Base-by-base conservation (phyloP, 768 basidiomycete species). In the Piloderma croceum region DNA sequence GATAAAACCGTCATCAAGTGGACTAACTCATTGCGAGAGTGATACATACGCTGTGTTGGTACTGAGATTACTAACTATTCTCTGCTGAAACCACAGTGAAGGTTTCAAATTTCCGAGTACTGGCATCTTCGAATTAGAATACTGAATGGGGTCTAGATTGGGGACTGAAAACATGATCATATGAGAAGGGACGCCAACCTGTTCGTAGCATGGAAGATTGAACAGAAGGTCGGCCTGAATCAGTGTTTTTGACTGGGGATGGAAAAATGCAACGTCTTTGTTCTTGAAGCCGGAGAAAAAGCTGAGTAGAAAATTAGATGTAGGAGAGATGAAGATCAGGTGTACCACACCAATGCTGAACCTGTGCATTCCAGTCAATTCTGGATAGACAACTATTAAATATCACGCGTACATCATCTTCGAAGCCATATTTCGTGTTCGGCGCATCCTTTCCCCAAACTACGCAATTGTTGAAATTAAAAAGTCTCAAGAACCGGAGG, bases 181-280 rank as follows among this genome's bases (percentile, higher is more conserved):
- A 5, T 21, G 20, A 29, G 27, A 15, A 15, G 9, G 15, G 27
- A 15, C 15, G 27, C 27, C 15, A 7, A 78, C 79, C 63, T 91
- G 89, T 60, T 93, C 90, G 2, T 58, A 79, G 4, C 76, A 66
- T 1, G 90, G 88, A 10, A 93, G 65, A 63, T 92, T 92, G 66
- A 90, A 76, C 3, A 93, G 58, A 32, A 93, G 65, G 58, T 96
- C 91, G 2, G 87, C 91, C 57, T 83, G 70, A 34, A 93, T 73
- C 33, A 93, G 64, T 0, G 81, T 76, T 56, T 79, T 84, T 11
- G 80, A 83, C 1, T 74, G 65, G 10, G 66, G 61, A 53, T 94
- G 90, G 43, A 83, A 74, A 61, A 89, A 90, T 0, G 89, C 86
- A 11, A 92, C 76, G 39, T 93, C 90, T 54, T 86, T 83, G 55